Conservation (phyloP, 352 stramenopile genomes). For the Pythium apleroticum region DNA sequence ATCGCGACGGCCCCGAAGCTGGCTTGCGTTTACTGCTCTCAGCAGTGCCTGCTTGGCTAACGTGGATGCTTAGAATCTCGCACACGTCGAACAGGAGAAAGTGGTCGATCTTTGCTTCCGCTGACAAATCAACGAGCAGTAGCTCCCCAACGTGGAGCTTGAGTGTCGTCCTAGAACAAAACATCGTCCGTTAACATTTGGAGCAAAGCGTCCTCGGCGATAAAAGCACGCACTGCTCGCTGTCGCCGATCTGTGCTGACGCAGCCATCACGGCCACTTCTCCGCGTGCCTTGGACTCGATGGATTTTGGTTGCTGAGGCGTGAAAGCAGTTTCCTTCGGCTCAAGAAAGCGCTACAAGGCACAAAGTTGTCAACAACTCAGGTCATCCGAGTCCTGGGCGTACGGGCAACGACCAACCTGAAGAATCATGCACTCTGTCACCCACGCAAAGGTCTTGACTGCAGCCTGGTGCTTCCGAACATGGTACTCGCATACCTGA, state of each 20-base stretch:
- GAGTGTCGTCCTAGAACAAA: conserved; percentile 34
- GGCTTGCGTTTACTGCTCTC: conserved; percentile 11
- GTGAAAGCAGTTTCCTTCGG: conserved; percentile 42
- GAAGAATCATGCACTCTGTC: conserved; percentile 78
- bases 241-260: conserved; percentile 55
- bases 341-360: conserved; percentile 47
- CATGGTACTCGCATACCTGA: conserved; percentile 59
- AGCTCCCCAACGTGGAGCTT: conserved; percentile 74
- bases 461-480: conserved; percentile 33
- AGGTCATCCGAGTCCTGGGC: background rate
- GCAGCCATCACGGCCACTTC: conserved; percentile 42
- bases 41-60: background rate
- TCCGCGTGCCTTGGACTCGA: conserved; percentile 6
- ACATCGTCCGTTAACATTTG: background rate
- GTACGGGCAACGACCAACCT: conserved; percentile 41
- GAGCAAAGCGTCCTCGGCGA: background rate
- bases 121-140: conserved; percentile 66
- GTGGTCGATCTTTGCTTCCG: conserved; percentile 55
- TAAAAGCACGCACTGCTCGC: conserved; percentile 42
- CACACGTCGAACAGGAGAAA: conserved; percentile 79
- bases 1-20: background rate
- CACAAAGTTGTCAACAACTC: background rate
- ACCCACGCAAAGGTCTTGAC: conserved; percentile 80
- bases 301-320: conserved; percentile 28
- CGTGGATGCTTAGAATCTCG: conserved; percentile 71